A percentile compares a stretch with the other conserved stretches of the same genome.
These are phyloP conservation scores for Apiotrichum brassicae DNA, from an alignment of 1,284 basidiomycete genomes.

Conservation along the genomic window DNA sequence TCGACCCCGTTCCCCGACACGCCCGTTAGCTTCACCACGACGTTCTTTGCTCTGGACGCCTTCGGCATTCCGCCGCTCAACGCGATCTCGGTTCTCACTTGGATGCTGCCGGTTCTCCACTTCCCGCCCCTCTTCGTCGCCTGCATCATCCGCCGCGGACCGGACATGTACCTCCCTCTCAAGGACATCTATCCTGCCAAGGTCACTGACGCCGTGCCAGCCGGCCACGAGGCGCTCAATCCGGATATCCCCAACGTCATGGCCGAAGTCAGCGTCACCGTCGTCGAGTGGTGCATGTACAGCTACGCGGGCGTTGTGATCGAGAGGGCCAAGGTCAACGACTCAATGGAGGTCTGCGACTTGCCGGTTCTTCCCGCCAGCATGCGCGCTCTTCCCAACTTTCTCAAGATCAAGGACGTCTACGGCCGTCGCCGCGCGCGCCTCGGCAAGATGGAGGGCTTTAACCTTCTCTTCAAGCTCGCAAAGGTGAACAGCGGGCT, in stretches of 20 bases:
- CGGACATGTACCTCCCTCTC: conserved; percentile 63
- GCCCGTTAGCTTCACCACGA: conserved; percentile 2
- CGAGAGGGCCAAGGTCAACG: conserved; percentile 65
- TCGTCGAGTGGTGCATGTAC: conserved; percentile 63
- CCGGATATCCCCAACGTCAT: conserved; percentile 36
- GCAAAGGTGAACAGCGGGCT: conserved; percentile 40
- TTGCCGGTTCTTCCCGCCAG: conserved; percentile 66
- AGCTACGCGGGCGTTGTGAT: conserved; percentile 77
- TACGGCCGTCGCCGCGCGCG: conserved; percentile 36
- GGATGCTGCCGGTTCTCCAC: conserved; percentile 51
- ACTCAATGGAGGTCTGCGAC: conserved; percentile 74
- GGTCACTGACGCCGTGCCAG: conserved; percentile 40
- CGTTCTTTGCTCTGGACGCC: conserved; percentile 12
- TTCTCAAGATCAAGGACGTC: conserved; percentile 27
- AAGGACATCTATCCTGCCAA: conserved; percentile 68
- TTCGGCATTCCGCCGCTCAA: conserved; percentile 12
- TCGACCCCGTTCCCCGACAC: conserved; percentile 30
- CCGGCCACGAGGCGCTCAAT: conserved; percentile 24
- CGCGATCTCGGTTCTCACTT: conserved; percentile 18
- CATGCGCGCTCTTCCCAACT: conserved; percentile 54
- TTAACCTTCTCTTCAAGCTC: conserved; percentile 42
- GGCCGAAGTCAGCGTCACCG: conserved; percentile 49
- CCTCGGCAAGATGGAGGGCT: conserved; percentile 34
- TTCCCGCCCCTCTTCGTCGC: conserved; percentile 51
- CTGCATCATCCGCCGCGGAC: conserved; percentile 62